Evolutionary conservation across 2,329 filamentous ascomycete genomes (phyloP).

Genomic region (Chrysoporthe austroafricana): DNA sequence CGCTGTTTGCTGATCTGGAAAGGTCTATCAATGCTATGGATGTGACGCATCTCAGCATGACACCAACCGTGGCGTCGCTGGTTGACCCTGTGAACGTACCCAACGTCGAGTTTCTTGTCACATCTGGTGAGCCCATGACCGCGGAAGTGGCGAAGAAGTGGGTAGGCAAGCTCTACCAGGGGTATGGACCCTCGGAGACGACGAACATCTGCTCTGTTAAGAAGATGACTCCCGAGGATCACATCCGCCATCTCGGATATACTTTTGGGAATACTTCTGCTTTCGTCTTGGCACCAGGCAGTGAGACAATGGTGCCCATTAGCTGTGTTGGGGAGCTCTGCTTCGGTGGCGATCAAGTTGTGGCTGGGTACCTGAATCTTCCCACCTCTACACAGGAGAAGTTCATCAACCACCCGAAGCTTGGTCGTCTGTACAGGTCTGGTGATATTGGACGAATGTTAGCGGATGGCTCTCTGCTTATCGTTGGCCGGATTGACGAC

Average conservation of each 20-base stretch:
- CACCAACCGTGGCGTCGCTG: constrained; percentile 82
- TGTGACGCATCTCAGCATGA: constrained; percentile 82
- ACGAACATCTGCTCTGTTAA: constrained; percentile 86
- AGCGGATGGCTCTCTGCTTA: constrained; percentile 73
- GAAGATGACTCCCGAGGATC: constrained; percentile 59
- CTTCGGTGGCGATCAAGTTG: constrained; percentile 84
- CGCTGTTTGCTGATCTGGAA: constrained; percentile 74
- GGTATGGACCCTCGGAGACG: constrained; percentile 83
- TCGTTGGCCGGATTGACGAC: constrained; percentile 74
- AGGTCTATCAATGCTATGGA: constrained; percentile 62
- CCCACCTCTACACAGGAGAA: constrained; percentile 64
- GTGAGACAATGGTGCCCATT: constrained; percentile 61
- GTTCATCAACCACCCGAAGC: constrained; percentile 69
- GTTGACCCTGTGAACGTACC: constrained; percentile 71
- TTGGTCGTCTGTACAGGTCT: constrained; percentile 78
- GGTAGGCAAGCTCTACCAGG: constrained; percentile 74
- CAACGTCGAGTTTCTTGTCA: constrained; percentile 73
- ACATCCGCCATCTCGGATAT: constrained; percentile 76
- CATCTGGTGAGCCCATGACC: constrained; percentile 80
- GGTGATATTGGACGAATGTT: constrained; percentile 84
- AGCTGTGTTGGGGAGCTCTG: constrained; percentile 83
- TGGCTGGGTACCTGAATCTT: constrained; percentile 72
- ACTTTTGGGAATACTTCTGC: constrained; percentile 77
- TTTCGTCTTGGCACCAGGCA: constrained; percentile 59
- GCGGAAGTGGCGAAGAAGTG: constrained; percentile 71